A percentile compares a stretch with the other conserved stretches of the same genome.
Conservation (phyloP, 2,329 filamentous ascomycete species). For the Ceratocystis smalleyi region DNA sequence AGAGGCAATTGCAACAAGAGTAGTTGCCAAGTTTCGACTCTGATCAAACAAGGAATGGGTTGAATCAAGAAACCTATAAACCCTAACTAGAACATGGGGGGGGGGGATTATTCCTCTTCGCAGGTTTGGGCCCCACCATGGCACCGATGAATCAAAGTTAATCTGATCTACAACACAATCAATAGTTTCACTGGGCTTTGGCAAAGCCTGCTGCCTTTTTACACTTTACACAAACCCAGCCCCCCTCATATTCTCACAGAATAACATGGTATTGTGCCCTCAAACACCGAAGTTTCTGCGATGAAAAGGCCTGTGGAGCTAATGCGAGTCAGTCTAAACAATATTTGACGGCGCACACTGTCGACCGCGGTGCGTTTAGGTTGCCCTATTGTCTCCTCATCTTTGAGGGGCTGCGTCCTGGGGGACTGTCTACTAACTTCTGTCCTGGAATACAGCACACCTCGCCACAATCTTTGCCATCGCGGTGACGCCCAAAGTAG, state of each 20-base stretch:
- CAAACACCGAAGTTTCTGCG: not conserved
- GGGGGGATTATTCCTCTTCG: not conserved
- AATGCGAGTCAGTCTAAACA: constrained; percentile 64
- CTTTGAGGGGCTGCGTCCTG: not conserved
- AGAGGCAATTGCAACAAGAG: too few species aligned
- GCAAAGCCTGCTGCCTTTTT: not conserved
- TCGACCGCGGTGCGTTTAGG: constrained; percentile 56
- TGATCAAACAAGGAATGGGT: not conserved
- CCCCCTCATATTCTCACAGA: not conserved
- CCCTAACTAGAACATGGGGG: not conserved
- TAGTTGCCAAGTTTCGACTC: not conserved
- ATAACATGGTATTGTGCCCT: not conserved
- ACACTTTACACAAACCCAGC: constrained; percentile 3
- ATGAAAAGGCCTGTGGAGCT: not conserved
- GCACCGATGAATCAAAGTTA: not conserved
- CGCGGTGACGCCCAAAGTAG: constrained; percentile 54
- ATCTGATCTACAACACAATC: not conserved
- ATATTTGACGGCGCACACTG: constrained; percentile 84
- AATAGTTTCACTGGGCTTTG: not conserved
- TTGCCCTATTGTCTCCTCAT: not conserved
- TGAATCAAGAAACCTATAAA: not conserved
- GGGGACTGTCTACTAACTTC: not conserved
- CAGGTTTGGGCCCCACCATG: constrained; percentile 5
- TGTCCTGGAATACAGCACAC: constrained; percentile 44
- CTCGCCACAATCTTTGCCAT: constrained; percentile 71